A percentile compares a stretch with the other conserved stretches of the same genome.
phyloP scores from a whole-genome alignment of 2,329 filamentous ascomycete genomes.

The Pestalotiopsis sp. region DNA sequence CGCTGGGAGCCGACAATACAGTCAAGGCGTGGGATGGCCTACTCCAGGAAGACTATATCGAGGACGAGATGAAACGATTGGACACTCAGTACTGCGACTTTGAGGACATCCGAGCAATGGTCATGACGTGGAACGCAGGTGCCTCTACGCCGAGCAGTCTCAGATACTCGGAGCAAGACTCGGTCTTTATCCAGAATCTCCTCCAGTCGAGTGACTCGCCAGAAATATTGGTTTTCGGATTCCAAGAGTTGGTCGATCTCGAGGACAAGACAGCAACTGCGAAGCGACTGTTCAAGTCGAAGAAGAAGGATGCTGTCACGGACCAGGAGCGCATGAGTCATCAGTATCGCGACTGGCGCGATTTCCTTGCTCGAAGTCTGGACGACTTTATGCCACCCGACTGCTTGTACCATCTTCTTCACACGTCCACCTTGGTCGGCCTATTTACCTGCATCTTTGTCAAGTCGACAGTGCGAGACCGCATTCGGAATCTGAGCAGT shows the following conservation, averaged over 20 bases:
- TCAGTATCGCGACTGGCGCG: constrained; percentile 95
- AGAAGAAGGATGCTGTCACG: constrained; percentile 75
- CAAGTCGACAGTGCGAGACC: constrained; percentile 74
- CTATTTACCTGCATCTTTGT: constrained; percentile 97
- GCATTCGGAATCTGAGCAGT: constrained; percentile 76
- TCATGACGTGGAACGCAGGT: constrained; percentile 96
- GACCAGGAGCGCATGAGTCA: constrained; percentile 94
- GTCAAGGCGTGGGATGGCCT: constrained; percentile 90
- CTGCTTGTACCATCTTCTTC: constrained; percentile 81
- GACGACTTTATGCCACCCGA: constrained; percentile 81
- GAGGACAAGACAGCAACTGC: constrained; percentile 97
- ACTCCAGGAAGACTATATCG: constrained; percentile 93
- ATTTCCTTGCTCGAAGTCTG: constrained; percentile 80
- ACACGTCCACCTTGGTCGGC: constrained; percentile 88
- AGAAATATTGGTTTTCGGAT: constrained; percentile 92
- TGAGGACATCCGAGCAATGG: constrained; percentile 74
- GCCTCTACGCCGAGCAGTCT: constrained; percentile 90
- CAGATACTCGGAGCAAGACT: constrained; percentile 69
- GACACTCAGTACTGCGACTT: constrained; percentile 87
- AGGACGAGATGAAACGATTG: constrained; percentile 81
- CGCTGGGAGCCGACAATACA: constrained; percentile 84
- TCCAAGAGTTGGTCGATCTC: constrained; percentile 96
- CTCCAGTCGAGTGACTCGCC: constrained; percentile 77
- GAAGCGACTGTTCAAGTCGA: constrained; percentile 91
- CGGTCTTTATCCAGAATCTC: constrained; percentile 78